Evolutionary conservation across 1,139 yeast species (phyloP).

Genomic region (Citeromyces hawaiiensis): DNA sequence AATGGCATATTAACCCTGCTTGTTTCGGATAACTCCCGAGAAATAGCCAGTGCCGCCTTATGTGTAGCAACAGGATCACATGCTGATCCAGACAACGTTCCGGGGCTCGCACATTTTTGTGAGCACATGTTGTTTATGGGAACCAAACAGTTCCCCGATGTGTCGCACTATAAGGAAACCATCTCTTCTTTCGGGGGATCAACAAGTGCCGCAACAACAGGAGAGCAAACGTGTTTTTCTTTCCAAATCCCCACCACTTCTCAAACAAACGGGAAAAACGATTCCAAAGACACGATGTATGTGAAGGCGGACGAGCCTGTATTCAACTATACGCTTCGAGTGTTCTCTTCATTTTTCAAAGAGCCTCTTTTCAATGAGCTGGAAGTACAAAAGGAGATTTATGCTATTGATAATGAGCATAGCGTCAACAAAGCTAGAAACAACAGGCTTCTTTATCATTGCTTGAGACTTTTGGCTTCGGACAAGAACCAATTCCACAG

Average conservation of each 20-base stretch:
- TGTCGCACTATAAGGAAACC: slow-evolving; percentile 28
- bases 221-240: slow-evolving; percentile 46
- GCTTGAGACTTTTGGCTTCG: slow-evolving; percentile 34
- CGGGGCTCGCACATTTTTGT: slow-evolving; percentile 63
- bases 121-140: slow-evolving; percentile 58
- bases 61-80: slow-evolving; percentile 53
- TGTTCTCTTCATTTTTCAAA: slow-evolving; percentile 37
- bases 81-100: slow-evolving; percentile 37
- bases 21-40: slow-evolving; percentile 42
- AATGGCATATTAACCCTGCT: slow-evolving; percentile 40
- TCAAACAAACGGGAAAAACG: slow-evolving; percentile 13
- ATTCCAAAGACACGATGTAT: slow-evolving; percentile 6
- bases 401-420: slow-evolving; percentile 56
- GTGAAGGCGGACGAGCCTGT: slow-evolving; percentile 16
- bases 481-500: slow-evolving; percentile 26
- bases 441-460: slow-evolving; percentile 42
- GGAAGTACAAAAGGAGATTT: slow-evolving; percentile 33
- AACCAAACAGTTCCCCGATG: slow-evolving; percentile 36
- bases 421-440: slow-evolving; percentile 26
- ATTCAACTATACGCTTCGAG: slow-evolving; percentile 29
- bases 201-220: slow-evolving; percentile 55
- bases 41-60: slow-evolving; percentile 30
- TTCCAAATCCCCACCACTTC: slow-evolving; percentile 37
- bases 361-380: slow-evolving; percentile 33
- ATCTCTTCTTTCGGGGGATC: slow-evolving; percentile 37